Base-by-base conservation (phyloP, 805 yeast species). In the Candida gorgasii region DNA sequence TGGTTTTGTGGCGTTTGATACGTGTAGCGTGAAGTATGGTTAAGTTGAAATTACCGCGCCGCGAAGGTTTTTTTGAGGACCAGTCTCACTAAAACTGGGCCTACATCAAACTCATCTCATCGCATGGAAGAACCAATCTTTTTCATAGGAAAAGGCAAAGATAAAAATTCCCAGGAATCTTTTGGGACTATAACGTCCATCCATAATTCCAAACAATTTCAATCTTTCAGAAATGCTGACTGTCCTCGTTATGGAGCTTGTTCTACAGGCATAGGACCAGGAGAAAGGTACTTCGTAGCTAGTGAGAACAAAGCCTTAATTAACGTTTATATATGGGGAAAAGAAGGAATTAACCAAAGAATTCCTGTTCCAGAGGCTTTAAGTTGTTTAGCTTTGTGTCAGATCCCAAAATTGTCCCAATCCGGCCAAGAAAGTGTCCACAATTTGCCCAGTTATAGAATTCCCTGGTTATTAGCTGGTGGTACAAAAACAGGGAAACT, bases 321-420 rank as follows among this genome's bases (percentile, higher is more conserved):
- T 20, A 82, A 85, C 48, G 84, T 84, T 1, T 90, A 88, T 56
- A 63, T 79, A 5, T 73, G 82, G 69, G 84, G 87, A 15, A 80
- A 83, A 50, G 86, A 80, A 72, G 70, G 87, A 23, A 77, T 82
- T 5, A 88, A 86, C 51, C 93, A 89, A 66, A 73, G 84, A 53
- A 72, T 90, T 30, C 93, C 96, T 0, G 70, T 90, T 11, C 96
- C 97, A 0, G 97, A 88, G 61, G 80, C 79, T 40, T 62, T 90
- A 30, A 64, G 76, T 11, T 78, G 88, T 56, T 53, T 88, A 37
- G 67, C 76, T 0, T 53, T 78, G 66, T 51, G 69, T 57, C 28
- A 22, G n/a, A 3, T 23, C 8, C 39, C 38, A 8, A 34, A 18
- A n/a, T 14, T 20, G n/a, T 23, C 14, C 3, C 35, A 4, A 11